Percentiles rank a stretch among this genome's conserved stretches.
These are phyloP conservation scores for Ceratocystis alfenasii DNA, from an alignment of 2,329 filamentous ascomycete species.

Conservation along the genomic window DNA sequence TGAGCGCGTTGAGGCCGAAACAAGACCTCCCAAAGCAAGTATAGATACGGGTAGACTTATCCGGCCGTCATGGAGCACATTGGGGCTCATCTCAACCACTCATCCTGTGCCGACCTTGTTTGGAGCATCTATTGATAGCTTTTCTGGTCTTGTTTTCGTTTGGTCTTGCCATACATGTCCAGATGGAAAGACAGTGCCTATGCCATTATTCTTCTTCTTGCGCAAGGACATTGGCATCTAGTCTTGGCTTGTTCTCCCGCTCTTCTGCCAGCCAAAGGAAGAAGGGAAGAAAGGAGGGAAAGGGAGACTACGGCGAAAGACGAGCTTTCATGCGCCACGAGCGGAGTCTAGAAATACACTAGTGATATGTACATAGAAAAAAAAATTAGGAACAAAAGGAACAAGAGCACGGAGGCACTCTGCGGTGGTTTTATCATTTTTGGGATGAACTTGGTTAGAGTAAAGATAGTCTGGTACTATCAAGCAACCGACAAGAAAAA, in stretches of 20 bases:
- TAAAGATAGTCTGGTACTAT: too few species aligned
- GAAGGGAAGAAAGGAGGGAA: neutral
- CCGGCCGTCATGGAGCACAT: too few species aligned
- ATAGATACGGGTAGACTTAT: too few species aligned
- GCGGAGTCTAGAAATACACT: neutral
- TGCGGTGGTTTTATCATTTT: neutral
- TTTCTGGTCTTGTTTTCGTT: too few species aligned
- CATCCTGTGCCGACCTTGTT: neutral
- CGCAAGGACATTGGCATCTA: neutral
- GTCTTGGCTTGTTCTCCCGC: constrained; percentile 7
- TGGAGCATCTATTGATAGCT: too few species aligned
- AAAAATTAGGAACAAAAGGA: neutral
- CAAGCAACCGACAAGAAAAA: too few species aligned
- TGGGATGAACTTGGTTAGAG: constrained; percentile 4
- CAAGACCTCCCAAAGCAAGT: too few species aligned
- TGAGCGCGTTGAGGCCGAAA: too few species aligned
- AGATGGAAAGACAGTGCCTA: neutral
- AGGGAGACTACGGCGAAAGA: neutral
- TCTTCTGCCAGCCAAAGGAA: neutral
- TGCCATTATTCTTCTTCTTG: neutral
- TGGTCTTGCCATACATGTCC: too few species aligned
- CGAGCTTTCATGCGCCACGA: neutral
- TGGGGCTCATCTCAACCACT: neutral
- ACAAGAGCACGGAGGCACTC: neutral
- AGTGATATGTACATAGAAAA: neutral